phyloP scores from a whole-genome alignment of 495 filamentous ascomycete species.

The Zalerion maritima region DNA sequence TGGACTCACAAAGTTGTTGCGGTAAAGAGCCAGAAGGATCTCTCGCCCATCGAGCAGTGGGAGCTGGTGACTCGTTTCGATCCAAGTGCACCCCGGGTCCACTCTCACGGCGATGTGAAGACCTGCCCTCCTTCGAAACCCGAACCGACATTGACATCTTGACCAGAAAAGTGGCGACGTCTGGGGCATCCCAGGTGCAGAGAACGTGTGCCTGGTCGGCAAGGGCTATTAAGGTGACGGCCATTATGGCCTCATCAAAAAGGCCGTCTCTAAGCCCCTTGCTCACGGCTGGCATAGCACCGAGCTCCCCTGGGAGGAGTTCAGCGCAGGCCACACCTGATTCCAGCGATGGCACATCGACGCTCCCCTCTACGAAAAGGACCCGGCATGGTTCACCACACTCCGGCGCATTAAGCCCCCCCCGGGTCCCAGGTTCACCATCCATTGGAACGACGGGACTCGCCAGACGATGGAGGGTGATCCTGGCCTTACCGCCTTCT shows the following conservation, averaged over 20 bases:
- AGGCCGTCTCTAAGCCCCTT: conserved; percentile 17
- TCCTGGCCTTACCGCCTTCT: conserved; percentile 18
- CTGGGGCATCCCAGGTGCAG: conserved; percentile 25
- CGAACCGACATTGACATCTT: too few relatives aligned
- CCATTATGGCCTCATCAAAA: conserved; percentile 26
- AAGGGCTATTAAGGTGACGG: conserved; percentile 29
- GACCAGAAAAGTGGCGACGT: conserved; percentile 19
- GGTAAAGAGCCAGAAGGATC: conserved; percentile 23
- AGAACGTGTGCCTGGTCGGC: conserved; percentile 27
- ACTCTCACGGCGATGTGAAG: conserved; percentile 24
- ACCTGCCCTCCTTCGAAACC: conserved; percentile 9
- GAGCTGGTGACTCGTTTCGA: conserved; percentile 26
- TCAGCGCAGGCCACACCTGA: conserved; percentile 20
- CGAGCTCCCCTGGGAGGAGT: conserved; percentile 13
- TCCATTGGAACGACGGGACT: conserved; percentile 26
- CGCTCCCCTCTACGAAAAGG: conserved; percentile 26
- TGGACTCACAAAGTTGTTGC: conserved; percentile 25
- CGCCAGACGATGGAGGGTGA: conserved; percentile 17
- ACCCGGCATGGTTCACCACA: conserved; percentile 28
- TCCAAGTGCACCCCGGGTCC: conserved; percentile 18
- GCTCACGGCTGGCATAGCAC: conserved; percentile 22
- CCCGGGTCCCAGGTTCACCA: conserved; percentile 14
- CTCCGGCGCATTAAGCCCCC: conserved; percentile 24
- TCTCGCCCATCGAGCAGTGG: conserved; percentile 25
- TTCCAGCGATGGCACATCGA: conserved; percentile 32